Base-by-base conservation (phyloP, 2,329 filamentous ascomycete genomes). In the Chrysosphaeria jannelii region DNA sequence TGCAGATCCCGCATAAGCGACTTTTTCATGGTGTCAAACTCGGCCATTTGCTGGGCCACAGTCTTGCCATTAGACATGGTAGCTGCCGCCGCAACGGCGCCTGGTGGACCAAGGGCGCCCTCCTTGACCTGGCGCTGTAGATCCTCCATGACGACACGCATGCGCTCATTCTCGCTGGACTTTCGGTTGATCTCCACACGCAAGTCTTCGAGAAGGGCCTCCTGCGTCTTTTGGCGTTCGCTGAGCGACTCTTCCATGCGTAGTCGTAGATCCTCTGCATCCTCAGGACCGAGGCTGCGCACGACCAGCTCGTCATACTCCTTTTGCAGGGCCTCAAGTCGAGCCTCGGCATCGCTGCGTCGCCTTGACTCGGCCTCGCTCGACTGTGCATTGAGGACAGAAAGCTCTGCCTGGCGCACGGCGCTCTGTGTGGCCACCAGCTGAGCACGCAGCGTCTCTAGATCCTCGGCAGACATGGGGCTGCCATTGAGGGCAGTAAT, bases 21-120 rank as follows among this genome's bases (percentile, higher is more conserved):
- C 62, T 97, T 97, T 65, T 97, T 97, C 79, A 97, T 97, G 28
- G 76, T 72, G 45, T 97, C 85, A 36, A 97, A 97, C 42, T 97
- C 85, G 28, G 81, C 75, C 44, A 97, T 89, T 48, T 93, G 85
- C 49, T 97, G 81, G 42, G 89, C 78, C 21, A 93, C 63, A 8
- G 76, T 88, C 57, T 90, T 90, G 54, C 71, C 71, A 36, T 74
- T 75, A 26, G 62, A 50, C 39, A 68, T 75, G 13, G 66, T 56
- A 14, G 52, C 9, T 3, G 25, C 16, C 9, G 27, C 14, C 20
- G 14, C 11, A 2, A 12, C 8, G 2, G 14, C 20, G n/a, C n/a
- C 11, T n/a, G 16, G 7, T 7, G 7, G 25, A 57, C 15, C 22
- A 10, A n/a, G 42, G 16, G 46, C 46, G 32, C 57, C 57, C 23